These are phyloP conservation scores for Cichorium intybus DNA, from an alignment of 140 eudicot genomes.

Conservation along the genomic window DNA sequence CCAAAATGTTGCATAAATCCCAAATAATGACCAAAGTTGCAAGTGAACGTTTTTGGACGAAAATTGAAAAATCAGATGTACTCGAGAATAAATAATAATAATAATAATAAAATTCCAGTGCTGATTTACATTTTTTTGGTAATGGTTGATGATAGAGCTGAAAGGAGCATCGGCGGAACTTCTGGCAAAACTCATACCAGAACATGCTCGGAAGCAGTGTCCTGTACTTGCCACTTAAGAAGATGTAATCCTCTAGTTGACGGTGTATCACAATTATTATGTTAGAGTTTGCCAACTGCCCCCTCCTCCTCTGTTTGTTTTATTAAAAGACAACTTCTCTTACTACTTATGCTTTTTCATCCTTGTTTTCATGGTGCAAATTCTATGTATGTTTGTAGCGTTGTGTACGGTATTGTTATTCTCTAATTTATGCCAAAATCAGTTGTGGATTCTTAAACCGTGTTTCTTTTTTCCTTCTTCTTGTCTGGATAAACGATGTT, in stretches of 20 bases:
- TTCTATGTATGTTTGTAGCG: conserved; percentile 21
- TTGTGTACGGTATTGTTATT: background rate
- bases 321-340: conserved; percentile 9
- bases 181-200: conserved; percentile 54
- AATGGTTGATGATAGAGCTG: conserved; percentile 48
- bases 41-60: too few species aligned
- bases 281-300: conserved; percentile 25
- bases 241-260: background rate
- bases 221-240: conserved; percentile 41
- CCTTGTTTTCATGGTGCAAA: conserved; percentile 3
- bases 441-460: background rate
- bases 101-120: background rate
- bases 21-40: too few species aligned
- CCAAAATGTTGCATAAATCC: too few species aligned
- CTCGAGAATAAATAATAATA: too few species aligned
- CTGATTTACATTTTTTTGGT: background rate
- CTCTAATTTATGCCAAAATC: background rate
- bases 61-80: too few species aligned
- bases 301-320: conserved; percentile 7
- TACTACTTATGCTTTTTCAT: background rate
- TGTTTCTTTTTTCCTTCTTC: too few species aligned
- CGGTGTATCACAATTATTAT: conserved; percentile 8
- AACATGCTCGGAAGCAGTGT: conserved; percentile 73
- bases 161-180: conserved; percentile 58
- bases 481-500: too few species aligned